Percentiles rank a stretch among this genome's conserved stretches.
phyloP scores from a whole-genome alignment of 306 rosid species.

The Biancaea sappan region DNA sequence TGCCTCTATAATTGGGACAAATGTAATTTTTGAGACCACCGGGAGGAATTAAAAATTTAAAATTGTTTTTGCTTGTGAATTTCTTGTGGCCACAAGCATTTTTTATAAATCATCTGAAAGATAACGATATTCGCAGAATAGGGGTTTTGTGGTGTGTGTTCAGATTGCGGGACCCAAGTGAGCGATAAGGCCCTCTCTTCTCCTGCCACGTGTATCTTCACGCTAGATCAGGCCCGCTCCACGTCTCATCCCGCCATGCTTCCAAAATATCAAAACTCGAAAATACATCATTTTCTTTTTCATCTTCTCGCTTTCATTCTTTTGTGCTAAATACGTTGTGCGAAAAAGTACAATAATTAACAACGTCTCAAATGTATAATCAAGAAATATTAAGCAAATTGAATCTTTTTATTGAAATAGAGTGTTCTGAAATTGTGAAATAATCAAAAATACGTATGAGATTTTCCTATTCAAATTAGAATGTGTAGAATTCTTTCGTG shows the following conservation, averaged over 20 bases:
- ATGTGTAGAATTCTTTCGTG: no score
- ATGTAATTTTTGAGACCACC: neutral
- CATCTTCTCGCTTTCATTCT: no score
- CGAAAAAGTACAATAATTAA: no score
- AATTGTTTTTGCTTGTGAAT: neutral
- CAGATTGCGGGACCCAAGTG: neutral
- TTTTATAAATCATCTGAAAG: neutral
- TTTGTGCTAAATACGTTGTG: no score
- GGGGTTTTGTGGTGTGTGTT: constrained; percentile 37
- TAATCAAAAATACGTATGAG: no score
- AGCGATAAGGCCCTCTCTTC: constrained; percentile 11
- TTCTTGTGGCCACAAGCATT: constrained; percentile 28
- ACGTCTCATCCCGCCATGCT: constrained; percentile 13
- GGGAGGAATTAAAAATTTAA: neutral
- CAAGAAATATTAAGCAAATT: no score
- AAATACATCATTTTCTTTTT: no score
- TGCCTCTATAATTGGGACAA: no score
- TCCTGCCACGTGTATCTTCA: constrained; percentile 33
- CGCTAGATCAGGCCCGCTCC: constrained; percentile 15
- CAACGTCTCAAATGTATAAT: no score
- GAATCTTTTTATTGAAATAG: no score
- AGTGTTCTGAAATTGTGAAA: no score
- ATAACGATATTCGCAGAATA: constrained; percentile 20
- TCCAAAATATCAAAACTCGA: neutral
- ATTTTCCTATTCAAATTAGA: no score